Base-by-base conservation (phyloP, 257 asterid species). In the Solanum infundibuliforme region DNA sequence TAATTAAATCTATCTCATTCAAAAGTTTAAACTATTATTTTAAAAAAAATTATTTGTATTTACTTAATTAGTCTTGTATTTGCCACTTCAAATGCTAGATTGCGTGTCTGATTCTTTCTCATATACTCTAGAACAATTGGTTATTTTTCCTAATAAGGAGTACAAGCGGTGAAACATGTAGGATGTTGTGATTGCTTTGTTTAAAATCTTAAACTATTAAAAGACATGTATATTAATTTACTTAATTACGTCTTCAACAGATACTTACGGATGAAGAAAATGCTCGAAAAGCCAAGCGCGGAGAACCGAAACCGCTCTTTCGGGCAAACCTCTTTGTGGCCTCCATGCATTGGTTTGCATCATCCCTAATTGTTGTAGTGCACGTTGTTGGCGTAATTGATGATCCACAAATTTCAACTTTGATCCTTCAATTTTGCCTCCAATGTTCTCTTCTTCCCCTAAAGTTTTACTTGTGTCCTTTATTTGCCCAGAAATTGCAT, bases 251-350 rank as follows among this genome's bases (percentile, higher is more conserved):
- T 74, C 20, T 36, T 35, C 2, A 36, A 1, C 3, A 36, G 0
- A 21, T 36, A 74, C 83, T 86, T 89, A 93, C 94, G 95, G 94
- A 29, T 93, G 93, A 38, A 93, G 93, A 73, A 93, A 93, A 75
- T 92, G 92, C 39, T 93, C 93, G 89, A 92, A 93, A 52, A 93
- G 93, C 95, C 95, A 92, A 46, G 94, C 93, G 10, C 95, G 93
- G 60, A 93, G 95, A 25, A 92, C 90, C 0, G 94, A 91, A 6
- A 93, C 94, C 12, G 94, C 90, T 48, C 93, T 83, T 87, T 93
- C 93, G 0, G 93, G 95, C 13, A 93, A 86, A 6, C 94, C 94
- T 89, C 95, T 82, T 62, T 92, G 94, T 0, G 93, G 93, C 62
- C 93, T 90, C 95, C 95, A 93, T 2, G 93, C 94, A 87, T 83